Conservation (phyloP, 2,329 filamentous ascomycete species). For the Pseudogymnoascus sp. region DNA sequence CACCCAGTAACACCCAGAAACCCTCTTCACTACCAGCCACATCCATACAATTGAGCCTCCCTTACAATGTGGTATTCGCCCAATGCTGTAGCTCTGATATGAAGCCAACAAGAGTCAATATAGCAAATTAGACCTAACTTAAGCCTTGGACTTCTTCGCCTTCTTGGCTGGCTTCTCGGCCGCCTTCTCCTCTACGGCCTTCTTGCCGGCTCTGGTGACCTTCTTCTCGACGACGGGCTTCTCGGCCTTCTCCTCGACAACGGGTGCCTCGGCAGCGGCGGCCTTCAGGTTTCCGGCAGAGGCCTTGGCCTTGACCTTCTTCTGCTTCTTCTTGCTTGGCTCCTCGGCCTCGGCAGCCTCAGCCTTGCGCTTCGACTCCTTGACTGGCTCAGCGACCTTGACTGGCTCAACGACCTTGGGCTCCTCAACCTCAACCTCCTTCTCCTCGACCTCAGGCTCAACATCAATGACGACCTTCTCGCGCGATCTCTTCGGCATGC, state of each 20-base stretch:
- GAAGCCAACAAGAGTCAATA: neutral
- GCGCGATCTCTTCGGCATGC: conserved; percentile 38
- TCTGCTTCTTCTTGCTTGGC: conserved; percentile 13
- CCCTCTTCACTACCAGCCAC: neutral
- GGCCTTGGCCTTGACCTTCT: conserved; percentile 20
- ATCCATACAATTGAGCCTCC: neutral
- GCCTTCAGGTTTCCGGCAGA: conserved; percentile 12
- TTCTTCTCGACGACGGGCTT: conserved; percentile 26
- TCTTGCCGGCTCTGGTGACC: conserved; percentile 33
- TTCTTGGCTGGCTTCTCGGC: conserved; percentile 33
- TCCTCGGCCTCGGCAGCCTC: conserved; percentile 18
- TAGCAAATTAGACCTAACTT: neutral
- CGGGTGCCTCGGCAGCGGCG: neutral
- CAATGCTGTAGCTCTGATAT: neutral
- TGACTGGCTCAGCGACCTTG: conserved; percentile 23
- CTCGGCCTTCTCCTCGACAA: conserved; percentile 31
- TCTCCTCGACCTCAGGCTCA: conserved; percentile 21
- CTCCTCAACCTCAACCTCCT: conserved; percentile 26
- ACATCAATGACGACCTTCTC: conserved; percentile 17
- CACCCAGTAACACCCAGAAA: conserved; percentile 7
- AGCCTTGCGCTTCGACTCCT: conserved; percentile 24
- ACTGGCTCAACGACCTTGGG: conserved; percentile 10
- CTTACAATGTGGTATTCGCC: conserved; percentile 1
- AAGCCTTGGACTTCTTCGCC: conserved; percentile 29
- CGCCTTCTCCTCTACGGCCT: conserved; percentile 30